These are phyloP conservation scores for Eucalyptus urophylla DNA, from an alignment of 345 rosid species.

Conservation along the genomic window DNA sequence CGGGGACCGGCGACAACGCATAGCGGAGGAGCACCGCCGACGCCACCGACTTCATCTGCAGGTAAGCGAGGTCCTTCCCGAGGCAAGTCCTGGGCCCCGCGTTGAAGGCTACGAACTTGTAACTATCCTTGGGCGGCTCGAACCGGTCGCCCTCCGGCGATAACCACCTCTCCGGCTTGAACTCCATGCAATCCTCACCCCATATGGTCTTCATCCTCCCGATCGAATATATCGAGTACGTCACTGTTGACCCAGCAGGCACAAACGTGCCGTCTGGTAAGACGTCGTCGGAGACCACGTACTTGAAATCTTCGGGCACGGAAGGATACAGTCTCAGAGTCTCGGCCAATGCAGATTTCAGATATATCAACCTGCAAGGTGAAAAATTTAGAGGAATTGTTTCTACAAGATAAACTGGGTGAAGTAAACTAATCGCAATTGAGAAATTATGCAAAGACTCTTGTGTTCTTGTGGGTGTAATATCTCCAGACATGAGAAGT, in stretches of 20 bases:
- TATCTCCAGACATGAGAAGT: background rate
- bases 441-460: background rate
- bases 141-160: slow-evolving; percentile 41
- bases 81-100: slow-evolving; percentile 92
- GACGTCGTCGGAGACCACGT: slow-evolving; percentile 62
- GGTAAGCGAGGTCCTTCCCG: slow-evolving; percentile 88
- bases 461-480: background rate
- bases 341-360: slow-evolving; percentile 82
- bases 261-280: slow-evolving; percentile 71
- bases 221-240: slow-evolving; percentile 75
- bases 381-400: background rate
- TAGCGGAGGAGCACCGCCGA: slow-evolving; percentile 78
- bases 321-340: slow-evolving; percentile 83
- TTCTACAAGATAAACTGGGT: background rate
- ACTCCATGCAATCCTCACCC: slow-evolving; percentile 86
- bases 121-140: slow-evolving; percentile 66
- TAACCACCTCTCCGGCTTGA: slow-evolving; percentile 81
- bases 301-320: slow-evolving; percentile 83
- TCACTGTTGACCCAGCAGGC: slow-evolving; percentile 78
- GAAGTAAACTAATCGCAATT: background rate
- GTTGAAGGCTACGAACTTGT: slow-evolving; percentile 78
- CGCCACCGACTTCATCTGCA: slow-evolving; percentile 94
- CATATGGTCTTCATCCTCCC: slow-evolving; percentile 90
- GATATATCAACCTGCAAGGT: slow-evolving; percentile 19
- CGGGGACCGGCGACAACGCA: slow-evolving; percentile 51